These are phyloP conservation scores for Trifolium subterraneum DNA, from an alignment of 306 rosid genomes.

Conservation along the genomic window DNA sequence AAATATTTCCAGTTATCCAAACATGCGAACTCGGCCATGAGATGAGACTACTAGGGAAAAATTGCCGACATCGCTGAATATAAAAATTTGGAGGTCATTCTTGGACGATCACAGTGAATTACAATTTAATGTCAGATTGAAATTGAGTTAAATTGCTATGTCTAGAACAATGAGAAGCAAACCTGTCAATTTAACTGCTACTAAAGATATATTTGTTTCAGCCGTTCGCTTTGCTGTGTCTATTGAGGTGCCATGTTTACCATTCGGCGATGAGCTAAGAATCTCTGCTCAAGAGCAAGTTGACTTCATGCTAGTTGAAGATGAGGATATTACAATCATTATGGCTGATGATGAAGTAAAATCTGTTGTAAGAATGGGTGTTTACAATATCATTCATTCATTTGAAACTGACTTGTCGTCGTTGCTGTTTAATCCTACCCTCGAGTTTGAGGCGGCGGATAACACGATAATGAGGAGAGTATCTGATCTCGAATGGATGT, in stretches of 20 bases:
- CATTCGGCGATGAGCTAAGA: conserved; percentile 81
- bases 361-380: conserved; percentile 64
- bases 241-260: conserved; percentile 66
- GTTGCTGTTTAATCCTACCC: conserved; percentile 53
- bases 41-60: conserved; percentile 17
- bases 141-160: conserved; percentile 40
- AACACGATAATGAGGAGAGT: conserved; percentile 58
- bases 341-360: conserved; percentile 75
- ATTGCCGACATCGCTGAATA: neutral
- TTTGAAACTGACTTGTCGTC: conserved; percentile 71
- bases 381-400: conserved; percentile 51
- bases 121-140: conserved; percentile 6
- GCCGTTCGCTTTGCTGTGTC: conserved; percentile 85
- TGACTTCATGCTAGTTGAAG: conserved; percentile 88
- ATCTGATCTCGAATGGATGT: conserved; percentile 93
- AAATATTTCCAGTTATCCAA: neutral
- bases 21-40: conserved; percentile 22
- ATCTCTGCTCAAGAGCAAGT: conserved; percentile 94
- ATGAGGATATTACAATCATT: conserved; percentile 55
- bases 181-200: conserved; percentile 47
- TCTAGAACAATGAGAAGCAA: conserved; percentile 36
- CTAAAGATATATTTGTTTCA: conserved; percentile 84
- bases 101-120: neutral
- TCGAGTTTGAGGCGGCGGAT: conserved; percentile 50
- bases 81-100: conserved; percentile 26